These are phyloP conservation scores for Penicillium atrosanguineum DNA, from an alignment of 495 filamentous ascomycete genomes.

Conservation along the genomic window DNA sequence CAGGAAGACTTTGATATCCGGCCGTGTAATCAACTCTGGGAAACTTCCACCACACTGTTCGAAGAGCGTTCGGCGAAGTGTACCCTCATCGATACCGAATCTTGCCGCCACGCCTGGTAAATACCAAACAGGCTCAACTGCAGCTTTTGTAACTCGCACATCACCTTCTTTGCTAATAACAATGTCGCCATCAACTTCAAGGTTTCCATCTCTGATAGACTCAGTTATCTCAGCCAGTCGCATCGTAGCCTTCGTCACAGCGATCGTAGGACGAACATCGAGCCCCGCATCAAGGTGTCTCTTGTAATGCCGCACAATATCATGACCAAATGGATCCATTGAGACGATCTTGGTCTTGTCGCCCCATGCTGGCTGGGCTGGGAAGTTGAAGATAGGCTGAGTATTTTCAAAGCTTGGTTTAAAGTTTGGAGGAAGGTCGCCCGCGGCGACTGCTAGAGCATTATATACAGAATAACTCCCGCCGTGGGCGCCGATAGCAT, in stretches of 20 bases:
- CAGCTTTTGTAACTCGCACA: background rate
- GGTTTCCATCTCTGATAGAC: conserved; percentile 59
- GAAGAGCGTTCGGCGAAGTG: conserved; percentile 77
- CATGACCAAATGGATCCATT: conserved; percentile 92
- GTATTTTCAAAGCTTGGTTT: conserved; percentile 92
- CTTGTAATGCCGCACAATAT: conserved; percentile 46
- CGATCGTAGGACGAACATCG: conserved; percentile 94
- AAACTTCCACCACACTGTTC: conserved; percentile 92
- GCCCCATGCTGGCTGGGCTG: conserved; percentile 83
- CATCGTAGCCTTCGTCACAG: conserved; percentile 94
- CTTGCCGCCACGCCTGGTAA: background rate
- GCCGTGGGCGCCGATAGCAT: conserved; percentile 48
- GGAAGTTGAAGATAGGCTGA: conserved; percentile 82
- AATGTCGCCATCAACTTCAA: background rate
- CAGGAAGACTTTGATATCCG: conserved; percentile 92
- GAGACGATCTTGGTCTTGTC: conserved; percentile 94
- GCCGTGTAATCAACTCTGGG: conserved; percentile 85
- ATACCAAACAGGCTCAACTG: background rate
- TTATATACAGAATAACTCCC: background rate
- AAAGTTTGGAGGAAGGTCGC: conserved; percentile 79
- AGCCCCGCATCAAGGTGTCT: conserved; percentile 59
- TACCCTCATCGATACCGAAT: background rate
- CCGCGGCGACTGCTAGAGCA: conserved; percentile 54
- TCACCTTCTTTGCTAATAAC: background rate
- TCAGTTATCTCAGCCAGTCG: conserved; percentile 89